Evolutionary conservation across 2,329 filamentous ascomycete species (phyloP), one percentile per base, ranked within the genome.

Genomic region (Trichoderma polysporum): DNA sequence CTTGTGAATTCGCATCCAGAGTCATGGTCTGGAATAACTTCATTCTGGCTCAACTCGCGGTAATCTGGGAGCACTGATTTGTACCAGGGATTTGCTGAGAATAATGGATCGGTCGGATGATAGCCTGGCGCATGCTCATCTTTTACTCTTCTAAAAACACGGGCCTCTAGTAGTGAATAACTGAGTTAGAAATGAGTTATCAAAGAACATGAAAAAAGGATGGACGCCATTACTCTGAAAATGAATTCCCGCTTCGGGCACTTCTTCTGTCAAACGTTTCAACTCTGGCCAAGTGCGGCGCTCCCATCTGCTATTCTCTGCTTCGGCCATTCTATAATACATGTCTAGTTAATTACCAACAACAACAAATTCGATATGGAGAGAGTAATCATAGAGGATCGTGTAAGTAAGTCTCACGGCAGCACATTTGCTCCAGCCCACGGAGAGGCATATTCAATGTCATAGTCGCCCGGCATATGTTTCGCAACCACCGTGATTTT

Each of bases 401-500:
- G 19, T 22, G 8, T 13, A 25, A 19, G 33, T 5, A 5, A 25
- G 27, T 82, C 88, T 69, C 73, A 91, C 89, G 91, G 92, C 68
- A 90, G 77, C 74, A 88, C 89, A 74, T 95, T 94, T 69, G 92
- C 93, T 15, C 93, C 93, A 3, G 93, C 93, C 91, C 92, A 96
- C 0, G 92, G 93, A 6, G 92, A 96, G 0, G 92, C 90, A 77
- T 97, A 97, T 82, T 96, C 91, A 71, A 94, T 90, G 71, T 94
- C 91, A 78, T 94, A 95, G 80, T 97, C 94, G 39, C 94, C 94
- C 0, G 94, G 94, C 90, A 97, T 95, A 76, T 97, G 91, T 75
- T 94, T 96, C 5, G 92, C 90, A 35, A 93, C 82, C 39, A 96
- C 82, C 0, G 91, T 93, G 70, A 96, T 76, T 19, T 70, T 75